phyloP scores from a whole-genome alignment of 768 basidiomycete genomes.

The Suillus variegatus region DNA sequence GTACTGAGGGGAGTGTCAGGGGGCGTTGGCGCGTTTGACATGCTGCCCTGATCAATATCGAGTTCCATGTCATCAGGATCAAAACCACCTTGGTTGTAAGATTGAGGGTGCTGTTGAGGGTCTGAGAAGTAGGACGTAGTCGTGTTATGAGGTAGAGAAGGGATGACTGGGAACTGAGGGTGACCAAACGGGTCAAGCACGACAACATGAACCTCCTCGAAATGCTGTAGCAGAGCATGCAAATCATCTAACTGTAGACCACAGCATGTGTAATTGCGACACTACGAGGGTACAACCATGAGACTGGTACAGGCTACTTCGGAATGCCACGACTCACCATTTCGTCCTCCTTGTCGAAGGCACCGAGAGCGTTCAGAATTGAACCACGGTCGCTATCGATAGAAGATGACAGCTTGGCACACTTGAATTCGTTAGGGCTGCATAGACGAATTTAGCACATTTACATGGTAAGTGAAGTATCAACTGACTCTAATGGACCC shows the following conservation, averaged over 20 bases:
- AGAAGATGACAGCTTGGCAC: conserved; percentile 50
- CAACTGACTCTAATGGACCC: conserved; percentile 64
- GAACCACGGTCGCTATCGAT: conserved; percentile 60
- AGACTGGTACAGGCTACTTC: background rate
- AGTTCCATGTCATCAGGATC: conserved; percentile 86
- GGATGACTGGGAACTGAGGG: conserved; percentile 29
- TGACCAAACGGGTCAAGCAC: conserved; percentile 54
- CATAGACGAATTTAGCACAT: conserved; percentile 2
- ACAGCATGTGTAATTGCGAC: conserved; percentile 90
- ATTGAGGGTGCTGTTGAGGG: conserved; percentile 22
- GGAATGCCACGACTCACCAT: conserved; percentile 47
- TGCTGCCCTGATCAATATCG: conserved; percentile 59
- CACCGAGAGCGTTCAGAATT: conserved; percentile 65
- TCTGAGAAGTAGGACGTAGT: conserved; percentile 27
- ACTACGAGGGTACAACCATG: conserved; percentile 39
- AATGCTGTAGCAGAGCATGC: conserved; percentile 87
- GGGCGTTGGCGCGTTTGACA: conserved; percentile 39
- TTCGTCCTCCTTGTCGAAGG: conserved; percentile 72
- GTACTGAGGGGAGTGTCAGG: conserved; percentile 47
- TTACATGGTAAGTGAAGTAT: background rate
- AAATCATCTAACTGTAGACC: conserved; percentile 75
- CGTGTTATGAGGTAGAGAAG: conserved; percentile 22
- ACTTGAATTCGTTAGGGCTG: conserved; percentile 50
- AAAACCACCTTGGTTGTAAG: conserved; percentile 44
- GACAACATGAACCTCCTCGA: conserved; percentile 87